Evolutionary conservation across 805 yeast species (phyloP), one percentile per base, ranked within the genome.

Genomic region (Lipomyces orientalis): DNA sequence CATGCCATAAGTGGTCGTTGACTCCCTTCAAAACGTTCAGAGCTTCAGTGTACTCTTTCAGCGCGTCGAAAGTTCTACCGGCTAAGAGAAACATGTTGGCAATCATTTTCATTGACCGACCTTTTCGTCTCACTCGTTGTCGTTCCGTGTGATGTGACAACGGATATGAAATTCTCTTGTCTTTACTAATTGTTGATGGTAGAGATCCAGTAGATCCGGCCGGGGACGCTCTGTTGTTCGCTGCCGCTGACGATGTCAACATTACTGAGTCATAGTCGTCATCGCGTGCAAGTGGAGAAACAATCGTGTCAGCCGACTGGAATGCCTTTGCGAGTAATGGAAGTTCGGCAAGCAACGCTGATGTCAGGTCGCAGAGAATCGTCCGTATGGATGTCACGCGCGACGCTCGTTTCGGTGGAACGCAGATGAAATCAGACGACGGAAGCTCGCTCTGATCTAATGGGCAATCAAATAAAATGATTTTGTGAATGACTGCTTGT

Each of bases 1-100:
- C 98, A 14, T 91, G 82, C 98, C 98, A 95, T 8, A 95, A 79
- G 73, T 85, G 85, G 76, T 95, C 99, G 61, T 87, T 87, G 1
- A 88, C 81, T 12, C 85, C 81, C 67, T 86, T 87, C 63, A 92
- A 78, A 31, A 84, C 79, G 1, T 80, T 74, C 1, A 89, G 82
- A 0, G 97, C 88, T 54, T 93, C 97, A n/a, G 88, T 85, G 73
- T 93, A 88, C 66, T 87, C 87, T 31, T 83, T 81, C 63, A 93
- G 76, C 0, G 98, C 96, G 65, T 88, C 90, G 16, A 82, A 76
- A 57, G 89, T 83, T 62, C 90, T 86, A 0, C 99, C 99, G 0
- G 97, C 89, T 58, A 95, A 78, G 14, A 95, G 80, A 74, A 86
- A 88, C 71, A 94, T 86, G 72, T 89, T 89, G 0, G 92, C 98